Evolutionary conservation across 257 asterid genomes (phyloP).

Genomic region (Eustoma russellianum): DNA sequence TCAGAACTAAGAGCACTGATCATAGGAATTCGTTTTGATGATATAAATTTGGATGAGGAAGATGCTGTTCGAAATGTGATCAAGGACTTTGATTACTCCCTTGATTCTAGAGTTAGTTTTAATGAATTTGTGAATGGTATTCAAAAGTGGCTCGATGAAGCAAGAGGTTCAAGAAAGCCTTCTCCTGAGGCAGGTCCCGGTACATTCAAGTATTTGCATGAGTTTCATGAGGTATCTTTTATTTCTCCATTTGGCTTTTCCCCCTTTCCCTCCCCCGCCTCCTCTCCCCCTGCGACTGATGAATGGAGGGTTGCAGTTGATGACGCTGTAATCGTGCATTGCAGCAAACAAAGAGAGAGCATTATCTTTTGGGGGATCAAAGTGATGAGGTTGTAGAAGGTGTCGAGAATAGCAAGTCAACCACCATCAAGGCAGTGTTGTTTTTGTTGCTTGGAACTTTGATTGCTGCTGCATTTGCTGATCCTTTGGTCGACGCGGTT

Average conservation of each 20-base stretch:
- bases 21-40: constrained; percentile 18
- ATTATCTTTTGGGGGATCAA: constrained; percentile 8
- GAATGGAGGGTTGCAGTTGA: neutral
- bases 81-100: constrained; percentile 31
- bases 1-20: constrained; percentile 32
- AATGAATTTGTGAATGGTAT: constrained; percentile 34
- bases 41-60: constrained; percentile 13
- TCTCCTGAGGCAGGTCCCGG: constrained; percentile 6
- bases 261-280: neutral
- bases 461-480: constrained; percentile 12
- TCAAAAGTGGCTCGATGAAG: constrained; percentile 35
- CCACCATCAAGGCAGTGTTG: constrained; percentile 4
- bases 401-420: constrained; percentile 7
- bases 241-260: neutral
- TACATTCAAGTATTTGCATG: constrained; percentile 2
- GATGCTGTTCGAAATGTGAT: constrained; percentile 27
- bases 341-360: constrained; percentile 14
- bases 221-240: constrained; percentile 9
- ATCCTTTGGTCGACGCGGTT: constrained; percentile 10
- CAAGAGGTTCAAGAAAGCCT: constrained; percentile 19
- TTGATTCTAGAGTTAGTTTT: constrained; percentile 18
- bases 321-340: neutral
- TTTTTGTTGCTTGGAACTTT: constrained; percentile 4
- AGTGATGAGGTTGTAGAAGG: constrained; percentile 11
- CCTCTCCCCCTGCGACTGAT: too few species aligned